Base-by-base conservation (phyloP, 495 filamentous ascomycete genomes). In the Filosporella fistucella region DNA sequence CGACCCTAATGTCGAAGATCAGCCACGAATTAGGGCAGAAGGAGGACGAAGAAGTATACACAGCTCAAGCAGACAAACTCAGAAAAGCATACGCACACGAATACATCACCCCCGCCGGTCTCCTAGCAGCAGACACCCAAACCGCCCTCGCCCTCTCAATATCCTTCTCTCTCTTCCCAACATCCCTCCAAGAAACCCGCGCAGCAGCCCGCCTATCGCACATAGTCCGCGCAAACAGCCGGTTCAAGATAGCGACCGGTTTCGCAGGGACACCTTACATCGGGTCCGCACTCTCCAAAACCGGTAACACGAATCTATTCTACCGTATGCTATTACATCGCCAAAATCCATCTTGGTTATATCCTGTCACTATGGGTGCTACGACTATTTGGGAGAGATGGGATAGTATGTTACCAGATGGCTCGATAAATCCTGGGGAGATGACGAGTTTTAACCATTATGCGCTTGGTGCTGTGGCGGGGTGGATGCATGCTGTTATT, bases 371-470 rank as follows among this genome's bases (percentile, higher is more conserved):
- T 1, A 71, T 75, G 67, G 68, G 67, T 23, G 74, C 66, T 0
- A 80, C 77, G 7, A 56, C 53, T 1, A 71, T 72, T 2, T 79
- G 74, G 76, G 75, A 81, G 53, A 65, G 77, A 1, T 79, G 77
- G 77, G 74, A 79, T 50, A 69, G 66, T 18, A 67, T 81, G 46
- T 56, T 74, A 2, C 64, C 67, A 0, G 66, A 79, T 50, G 74
- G 75, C 1, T 59, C 52, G 4, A 55, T 79, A 4, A 78, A 81
- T 42, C 66, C 72, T 0, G 74, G 72, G 0, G 47, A 65, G 18
- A 79, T 81, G 76, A 76, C 71, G 1, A 74, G 68, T 14, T 81
- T 81, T 54, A 79, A 76, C 22, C 70, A 74, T 42, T 75, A 76
- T 43, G 70, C 71, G 0, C 56, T 76, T 21, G 72, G 72, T 3